Evolutionary conservation across 441 rosid genomes (phyloP).

Genomic region (Kokia cookei): DNA sequence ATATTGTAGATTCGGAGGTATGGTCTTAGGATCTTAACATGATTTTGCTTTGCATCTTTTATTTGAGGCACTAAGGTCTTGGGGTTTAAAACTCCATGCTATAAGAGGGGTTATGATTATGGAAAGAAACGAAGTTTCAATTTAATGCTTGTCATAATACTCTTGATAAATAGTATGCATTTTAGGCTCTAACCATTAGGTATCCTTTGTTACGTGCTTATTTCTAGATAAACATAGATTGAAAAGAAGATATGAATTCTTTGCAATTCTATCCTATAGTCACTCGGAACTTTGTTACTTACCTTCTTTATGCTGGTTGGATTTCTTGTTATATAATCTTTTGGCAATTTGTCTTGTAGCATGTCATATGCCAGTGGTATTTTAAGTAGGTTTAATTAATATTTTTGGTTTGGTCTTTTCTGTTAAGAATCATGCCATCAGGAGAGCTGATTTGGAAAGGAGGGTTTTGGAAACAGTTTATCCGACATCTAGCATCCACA

Average conservation of each 20-base stretch:
- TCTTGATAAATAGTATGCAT: not conserved
- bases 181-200: not conserved
- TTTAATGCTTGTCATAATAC: not conserved
- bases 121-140: not conserved
- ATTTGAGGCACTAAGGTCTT: not conserved
- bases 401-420: not conserved
- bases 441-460: slow-evolving; percentile 75
- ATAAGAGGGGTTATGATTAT: not conserved
- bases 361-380: not conserved
- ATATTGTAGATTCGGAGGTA: slow-evolving; percentile 94
- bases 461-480: slow-evolving; percentile 87
- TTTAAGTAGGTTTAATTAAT: not conserved
- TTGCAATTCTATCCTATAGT: not conserved
- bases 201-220: not conserved
- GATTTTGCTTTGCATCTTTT: not conserved
- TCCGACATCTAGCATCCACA: slow-evolving; percentile 42
- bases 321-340: not conserved
- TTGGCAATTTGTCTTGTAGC: not conserved
- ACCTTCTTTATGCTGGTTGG: not conserved
- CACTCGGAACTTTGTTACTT: not conserved
- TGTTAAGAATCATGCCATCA: slow-evolving; percentile 83
- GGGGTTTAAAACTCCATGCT: not conserved
- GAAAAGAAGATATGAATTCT: not conserved
- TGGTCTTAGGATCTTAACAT: slow-evolving; percentile 4
- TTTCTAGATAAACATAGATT: not conserved